Base-by-base conservation (phyloP, 2,329 filamentous ascomycete genomes). In the Exophiala xenobiotica region DNA sequence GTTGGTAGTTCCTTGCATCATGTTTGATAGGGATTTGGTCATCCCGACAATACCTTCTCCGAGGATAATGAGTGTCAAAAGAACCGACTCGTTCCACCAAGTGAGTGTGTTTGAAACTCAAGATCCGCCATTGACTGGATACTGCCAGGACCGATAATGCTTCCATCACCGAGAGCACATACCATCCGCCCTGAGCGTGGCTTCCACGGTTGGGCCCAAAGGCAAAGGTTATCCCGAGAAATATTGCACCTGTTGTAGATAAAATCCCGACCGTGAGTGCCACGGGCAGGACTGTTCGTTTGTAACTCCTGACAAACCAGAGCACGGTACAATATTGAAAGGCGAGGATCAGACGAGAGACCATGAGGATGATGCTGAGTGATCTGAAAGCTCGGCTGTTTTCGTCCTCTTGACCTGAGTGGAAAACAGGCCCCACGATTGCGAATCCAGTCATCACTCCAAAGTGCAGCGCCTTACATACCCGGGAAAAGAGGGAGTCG, bases 391-490 rank as follows among this genome's bases (percentile, higher is more conserved):
- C 74, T 66, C 69, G 72, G 49, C 70, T 66, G 48, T 72, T 73
- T 18, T 67, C 65, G 11, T 63, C 65, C 9, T 63, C 66, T 20
- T 72, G 65, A 4, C 64, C 70, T 1, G 73, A 67, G 26, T 66
- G 67, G 53, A 76, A 76, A 1, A 68, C 67, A 22, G 39, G 68
- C 18, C 80, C 81, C 4, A 83, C 77, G 26, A 83, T 79, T 5
- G 82, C 80, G 57, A 86, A 85, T 2, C 80, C 82, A 38, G 84
- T 75, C 78, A 87, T 82, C 27, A 82, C 78, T 22, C 78, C 82
- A 3, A 87, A 78, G 57, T 86, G 81, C 2, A 80, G 56, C 2
- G 76, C 79, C 62, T 83, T 80, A 54, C 77, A 78, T 22, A 74
- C 59, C 23, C 83, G 77, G 58, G 85, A 80, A 60, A 86, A 83